Base-by-base conservation (phyloP, 352 stramenopile genomes). In the Phytophthora vignae region DNA sequence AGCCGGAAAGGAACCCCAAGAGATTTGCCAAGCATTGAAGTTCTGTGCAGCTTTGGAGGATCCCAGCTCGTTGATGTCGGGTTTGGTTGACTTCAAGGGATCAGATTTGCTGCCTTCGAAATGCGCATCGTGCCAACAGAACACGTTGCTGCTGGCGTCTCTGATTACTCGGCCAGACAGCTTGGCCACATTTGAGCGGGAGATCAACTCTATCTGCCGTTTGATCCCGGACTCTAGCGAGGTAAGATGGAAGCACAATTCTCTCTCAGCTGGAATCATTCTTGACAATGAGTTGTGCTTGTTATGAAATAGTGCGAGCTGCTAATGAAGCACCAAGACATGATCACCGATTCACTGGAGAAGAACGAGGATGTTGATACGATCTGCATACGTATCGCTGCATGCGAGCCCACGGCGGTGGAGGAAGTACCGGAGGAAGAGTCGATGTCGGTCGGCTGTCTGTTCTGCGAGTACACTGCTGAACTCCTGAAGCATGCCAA, bases 381-480 rank as follows among this genome's bases (percentile, higher is more conserved):
- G 10, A 91, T 91, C 17, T 93, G 85, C 54, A 73, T 64, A 2
- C 74, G 77, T 21, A 85, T 92, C 52, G 54, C 64, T n/a, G 77
- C 77, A 38, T 93, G 84, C 64, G 64, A 54, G 5, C 11, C 61
- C 21, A 48, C 67, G 12, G 31, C 29, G 0, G 38, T 68, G 19
- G 52, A 84, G 12, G 55, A 64, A 10, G 55, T 33, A n/a, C 57
- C 56, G 0, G 52, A 75, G 17, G 59, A 84, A 17, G 78, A 79
- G 42, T 76, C 75, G 4, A 83, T 89, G 64, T 85, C 79, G 11
- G 76, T 94, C 55, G 71, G 85, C 36, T 96, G 89, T 57, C 60
- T 96, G 22, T 82, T 95, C 53, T 96, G 89, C 33, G 85, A 96
- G 67, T 91, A 91, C 77, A 93, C 84, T 29, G 89, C 79, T 2